Percentiles rank a stretch among this genome's conserved stretches.
Conservation (phyloP, 2,329 filamentous ascomycete species). For the Paraphoma sp. region DNA sequence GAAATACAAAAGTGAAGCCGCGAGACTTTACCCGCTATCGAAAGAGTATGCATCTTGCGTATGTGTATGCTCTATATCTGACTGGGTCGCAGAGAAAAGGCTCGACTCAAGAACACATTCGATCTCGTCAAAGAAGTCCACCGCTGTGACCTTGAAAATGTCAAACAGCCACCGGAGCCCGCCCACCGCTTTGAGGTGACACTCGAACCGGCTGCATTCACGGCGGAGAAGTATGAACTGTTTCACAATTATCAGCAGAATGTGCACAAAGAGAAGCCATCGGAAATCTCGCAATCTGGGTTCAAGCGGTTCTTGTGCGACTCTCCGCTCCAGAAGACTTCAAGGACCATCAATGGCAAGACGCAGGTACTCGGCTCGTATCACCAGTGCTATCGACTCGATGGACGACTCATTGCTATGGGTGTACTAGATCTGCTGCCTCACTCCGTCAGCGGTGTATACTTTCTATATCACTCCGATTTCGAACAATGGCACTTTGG, state of each 20-base stretch:
- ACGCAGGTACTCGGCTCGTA: slow-evolving; percentile 71
- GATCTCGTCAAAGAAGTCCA: slow-evolving; percentile 71
- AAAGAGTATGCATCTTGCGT: slow-evolving; percentile 61
- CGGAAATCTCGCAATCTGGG: slow-evolving; percentile 64
- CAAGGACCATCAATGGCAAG: slow-evolving; percentile 55
- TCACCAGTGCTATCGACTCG: slow-evolving; percentile 82
- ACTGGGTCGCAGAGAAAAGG: slow-evolving; percentile 56
- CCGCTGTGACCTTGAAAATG: slow-evolving; percentile 65
- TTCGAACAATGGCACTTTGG: slow-evolving; percentile 74
- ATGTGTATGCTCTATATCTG: slow-evolving; percentile 2
- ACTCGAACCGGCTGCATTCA: slow-evolving; percentile 73
- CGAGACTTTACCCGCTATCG: slow-evolving; percentile 69
- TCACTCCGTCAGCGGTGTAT: slow-evolving; percentile 79
- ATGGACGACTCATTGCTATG: slow-evolving; percentile 77
- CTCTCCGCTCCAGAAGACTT: slow-evolving; percentile 66
- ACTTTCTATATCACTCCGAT: slow-evolving; percentile 81
- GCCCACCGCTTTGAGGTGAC: slow-evolving; percentile 73
- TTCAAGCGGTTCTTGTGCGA: slow-evolving; percentile 78
- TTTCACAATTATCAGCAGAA: slow-evolving; percentile 77
- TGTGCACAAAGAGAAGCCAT: slow-evolving; percentile 72
- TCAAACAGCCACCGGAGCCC: slow-evolving; percentile 67
- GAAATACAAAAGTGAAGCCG: slow-evolving; percentile 68
- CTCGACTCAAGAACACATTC: slow-evolving; percentile 71
- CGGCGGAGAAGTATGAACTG: slow-evolving; percentile 75
- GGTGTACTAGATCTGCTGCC: slow-evolving; percentile 80